Evolutionary conservation across 1,284 basidiomycete genomes (phyloP).

Genomic region (Rhizoctonia solani): DNA sequence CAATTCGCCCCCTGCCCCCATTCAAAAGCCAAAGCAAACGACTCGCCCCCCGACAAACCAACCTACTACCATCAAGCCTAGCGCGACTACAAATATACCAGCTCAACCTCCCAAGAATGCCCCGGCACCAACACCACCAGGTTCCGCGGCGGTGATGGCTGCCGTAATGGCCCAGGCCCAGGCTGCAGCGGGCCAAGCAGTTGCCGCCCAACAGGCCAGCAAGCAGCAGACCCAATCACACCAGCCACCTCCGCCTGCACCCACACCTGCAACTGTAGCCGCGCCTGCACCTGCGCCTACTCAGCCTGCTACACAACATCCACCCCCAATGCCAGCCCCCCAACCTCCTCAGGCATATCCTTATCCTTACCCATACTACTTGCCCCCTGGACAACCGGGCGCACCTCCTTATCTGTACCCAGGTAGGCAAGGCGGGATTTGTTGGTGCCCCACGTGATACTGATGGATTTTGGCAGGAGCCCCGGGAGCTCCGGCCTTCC

Average conservation of each 20-base stretch:
- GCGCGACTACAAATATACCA: slow-evolving; percentile 23
- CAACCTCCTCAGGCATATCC: slow-evolving; percentile 15
- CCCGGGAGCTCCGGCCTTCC: slow-evolving; percentile 29
- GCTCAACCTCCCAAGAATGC: slow-evolving; percentile 16
- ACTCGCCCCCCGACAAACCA: slow-evolving; percentile 3
- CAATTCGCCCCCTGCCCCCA: neutral
- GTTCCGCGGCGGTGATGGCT: slow-evolving; percentile 29
- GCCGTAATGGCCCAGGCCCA: slow-evolving; percentile 33
- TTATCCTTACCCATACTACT: slow-evolving; percentile 29
- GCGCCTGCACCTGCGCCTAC: neutral
- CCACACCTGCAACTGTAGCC: neutral
- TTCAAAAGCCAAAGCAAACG: slow-evolving; percentile 20
- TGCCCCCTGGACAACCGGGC: slow-evolving; percentile 28
- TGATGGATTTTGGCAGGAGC: slow-evolving; percentile 21
- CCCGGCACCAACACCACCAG: slow-evolving; percentile 25
- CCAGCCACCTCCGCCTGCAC: neutral
- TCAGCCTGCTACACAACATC: neutral
- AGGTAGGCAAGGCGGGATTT: slow-evolving; percentile 28
- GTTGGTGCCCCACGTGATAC: slow-evolving; percentile 23
- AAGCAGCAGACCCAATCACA: neutral
- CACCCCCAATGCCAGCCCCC: neutral
- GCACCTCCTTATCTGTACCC: slow-evolving; percentile 29
- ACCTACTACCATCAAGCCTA: slow-evolving; percentile 24
- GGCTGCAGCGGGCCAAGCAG: slow-evolving; percentile 20
- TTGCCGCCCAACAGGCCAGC: slow-evolving; percentile 24